phyloP scores from a whole-genome alignment of 2,329 filamentous ascomycete genomes.

The Neophaeococcomyces mojaviensis region DNA sequence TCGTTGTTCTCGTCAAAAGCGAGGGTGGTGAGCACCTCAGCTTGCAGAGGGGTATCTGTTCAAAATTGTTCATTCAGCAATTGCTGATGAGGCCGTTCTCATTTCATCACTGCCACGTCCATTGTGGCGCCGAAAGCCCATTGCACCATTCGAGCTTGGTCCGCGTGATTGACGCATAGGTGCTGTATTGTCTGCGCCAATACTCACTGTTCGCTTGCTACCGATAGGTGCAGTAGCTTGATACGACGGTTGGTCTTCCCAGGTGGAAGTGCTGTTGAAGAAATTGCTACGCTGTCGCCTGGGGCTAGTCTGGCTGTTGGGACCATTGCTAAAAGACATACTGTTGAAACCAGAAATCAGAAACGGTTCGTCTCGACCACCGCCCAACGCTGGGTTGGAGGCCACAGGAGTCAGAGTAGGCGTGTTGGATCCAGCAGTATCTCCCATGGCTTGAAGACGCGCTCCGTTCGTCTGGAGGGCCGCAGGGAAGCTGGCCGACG shows the following conservation, averaged over 20 bases:
- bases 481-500: constrained; percentile 77
- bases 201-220: constrained; percentile 56
- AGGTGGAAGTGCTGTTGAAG: constrained; percentile 17
- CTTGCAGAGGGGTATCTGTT: constrained; percentile 20
- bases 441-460: constrained; percentile 50
- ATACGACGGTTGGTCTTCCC: constrained; percentile 21
- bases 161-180: constrained; percentile 57
- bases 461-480: constrained; percentile 56
- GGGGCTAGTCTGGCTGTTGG: constrained; percentile 42
- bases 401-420: constrained; percentile 58
- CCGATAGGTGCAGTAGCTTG: constrained; percentile 51
- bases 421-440: constrained; percentile 54
- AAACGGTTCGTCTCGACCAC: constrained; percentile 43
- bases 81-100: constrained; percentile 52
- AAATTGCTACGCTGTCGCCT: constrained; percentile 22
- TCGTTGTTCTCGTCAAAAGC: constrained; percentile 24
- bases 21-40: constrained; percentile 14
- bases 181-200: constrained; percentile 49
- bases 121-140: constrained; percentile 53
- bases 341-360: constrained; percentile 57
- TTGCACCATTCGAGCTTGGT: constrained; percentile 52
- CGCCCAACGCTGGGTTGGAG: constrained; percentile 32
- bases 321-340: constrained; percentile 46
- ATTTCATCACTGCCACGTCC: constrained; percentile 60
- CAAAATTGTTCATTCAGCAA: constrained; percentile 49